phyloP scores from a whole-genome alignment of 768 basidiomycete genomes.

The Pilatotrama ljubarskyi region DNA sequence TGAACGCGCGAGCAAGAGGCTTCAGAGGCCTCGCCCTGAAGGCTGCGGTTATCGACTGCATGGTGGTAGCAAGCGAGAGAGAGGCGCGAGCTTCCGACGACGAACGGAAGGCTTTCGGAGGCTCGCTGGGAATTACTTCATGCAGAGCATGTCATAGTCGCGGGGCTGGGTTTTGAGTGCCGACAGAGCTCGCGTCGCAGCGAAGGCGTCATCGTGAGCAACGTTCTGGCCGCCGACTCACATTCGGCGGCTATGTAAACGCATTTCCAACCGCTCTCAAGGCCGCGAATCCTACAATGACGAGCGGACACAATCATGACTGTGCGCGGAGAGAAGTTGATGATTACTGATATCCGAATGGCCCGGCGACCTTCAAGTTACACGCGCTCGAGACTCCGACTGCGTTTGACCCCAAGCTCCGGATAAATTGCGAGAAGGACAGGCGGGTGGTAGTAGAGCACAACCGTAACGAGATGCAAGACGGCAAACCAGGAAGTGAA shows the following conservation, averaged over 20 bases:
- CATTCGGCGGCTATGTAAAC: slow-evolving; percentile 1
- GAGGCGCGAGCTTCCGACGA: not conserved
- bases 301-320: not conserved
- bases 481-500: slow-evolving; percentile 11
- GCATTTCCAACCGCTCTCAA: slow-evolving; percentile 10
- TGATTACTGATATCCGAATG: not conserved
- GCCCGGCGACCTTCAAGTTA: not conserved
- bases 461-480: slow-evolving; percentile 16
- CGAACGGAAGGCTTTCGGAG: not conserved
- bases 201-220: slow-evolving; percentile 32
- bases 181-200: not conserved
- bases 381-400: not conserved
- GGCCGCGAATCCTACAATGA: not conserved
- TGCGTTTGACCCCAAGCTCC: slow-evolving; percentile 7
- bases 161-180: slow-evolving; percentile 2
- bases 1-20: slow-evolving; percentile 30
- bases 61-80: slow-evolving; percentile 16
- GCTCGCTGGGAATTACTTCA: not conserved
- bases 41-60: slow-evolving; percentile 19
- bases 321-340: not conserved
- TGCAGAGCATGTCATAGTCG: not conserved
- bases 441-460: slow-evolving; percentile 15
- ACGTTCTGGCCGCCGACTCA: not conserved
- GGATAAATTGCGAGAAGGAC: slow-evolving; percentile 16
- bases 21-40: slow-evolving; percentile 20